Percentiles rank a stretch among this genome's conserved stretches.
Conservation (phyloP, 129 eudicot species). For the Kitagawia praeruptora region DNA sequence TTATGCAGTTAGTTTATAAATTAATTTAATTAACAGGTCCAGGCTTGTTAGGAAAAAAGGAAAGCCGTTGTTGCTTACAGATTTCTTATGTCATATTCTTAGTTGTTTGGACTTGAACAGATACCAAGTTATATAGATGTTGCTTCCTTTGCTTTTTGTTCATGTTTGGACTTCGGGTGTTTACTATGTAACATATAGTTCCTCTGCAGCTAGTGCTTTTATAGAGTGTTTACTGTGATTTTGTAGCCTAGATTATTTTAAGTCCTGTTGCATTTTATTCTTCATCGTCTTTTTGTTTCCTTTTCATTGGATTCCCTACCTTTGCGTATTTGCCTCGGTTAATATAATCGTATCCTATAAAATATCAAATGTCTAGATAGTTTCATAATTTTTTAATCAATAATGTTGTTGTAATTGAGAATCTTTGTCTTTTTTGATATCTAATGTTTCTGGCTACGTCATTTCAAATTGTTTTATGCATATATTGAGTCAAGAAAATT, state of each 20-base stretch:
- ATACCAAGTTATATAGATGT: background rate
- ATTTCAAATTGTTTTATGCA: background rate
- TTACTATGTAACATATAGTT: background rate
- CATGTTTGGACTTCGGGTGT: background rate
- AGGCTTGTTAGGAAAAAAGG: background rate
- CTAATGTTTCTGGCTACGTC: background rate
- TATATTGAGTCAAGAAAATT: background rate
- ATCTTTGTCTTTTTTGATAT: background rate
- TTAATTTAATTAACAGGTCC: background rate
- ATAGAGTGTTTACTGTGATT: background rate
- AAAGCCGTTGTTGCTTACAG: background rate
- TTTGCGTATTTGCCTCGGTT: background rate
- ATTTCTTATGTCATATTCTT: background rate
- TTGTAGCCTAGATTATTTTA: background rate
- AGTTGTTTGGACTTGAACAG: background rate
- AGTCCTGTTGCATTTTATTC: background rate
- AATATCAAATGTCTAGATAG: background rate
- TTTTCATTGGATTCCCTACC: background rate
- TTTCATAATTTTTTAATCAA: background rate
- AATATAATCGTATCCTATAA: background rate
- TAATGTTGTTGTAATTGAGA: background rate
- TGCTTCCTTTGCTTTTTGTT: background rate
- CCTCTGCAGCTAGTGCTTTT: background rate
- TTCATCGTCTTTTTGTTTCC: background rate
- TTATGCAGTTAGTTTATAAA: background rate